phyloP scores from a whole-genome alignment of 106 monocot species.

The Gastrodia elata region DNA sequence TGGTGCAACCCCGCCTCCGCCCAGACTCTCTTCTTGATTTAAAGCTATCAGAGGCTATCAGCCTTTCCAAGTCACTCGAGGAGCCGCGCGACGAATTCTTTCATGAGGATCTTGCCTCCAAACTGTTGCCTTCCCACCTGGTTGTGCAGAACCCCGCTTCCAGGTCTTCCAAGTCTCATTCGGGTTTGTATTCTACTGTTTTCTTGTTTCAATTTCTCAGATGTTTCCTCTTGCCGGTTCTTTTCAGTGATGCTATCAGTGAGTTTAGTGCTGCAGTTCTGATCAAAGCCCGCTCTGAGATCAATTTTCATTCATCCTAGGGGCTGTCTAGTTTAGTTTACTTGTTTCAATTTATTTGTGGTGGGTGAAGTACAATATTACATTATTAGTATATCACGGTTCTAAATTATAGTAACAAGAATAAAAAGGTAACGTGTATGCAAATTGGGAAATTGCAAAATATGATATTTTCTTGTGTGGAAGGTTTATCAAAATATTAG shows the following conservation, averaged over 20 bases:
- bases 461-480: no score
- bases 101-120: conserved; percentile 26
- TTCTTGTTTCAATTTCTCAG: not conserved
- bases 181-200: conserved; percentile 25
- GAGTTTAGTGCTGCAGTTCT: not conserved
- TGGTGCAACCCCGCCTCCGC: conserved; percentile 88
- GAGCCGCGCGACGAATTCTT: conserved; percentile 61
- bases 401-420: no score
- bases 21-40: conserved; percentile 50
- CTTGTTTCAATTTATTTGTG: no score
- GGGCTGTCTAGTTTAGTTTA: not conserved
- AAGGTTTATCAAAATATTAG: no score
- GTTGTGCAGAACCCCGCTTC: conserved; percentile 79
- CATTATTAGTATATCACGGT: no score
- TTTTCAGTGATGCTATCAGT: not conserved
- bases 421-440: no score
- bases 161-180: conserved; percentile 39
- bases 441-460: no score
- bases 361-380: no score
- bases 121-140: conserved; percentile 51
- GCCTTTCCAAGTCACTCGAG: conserved; percentile 87
- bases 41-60: conserved; percentile 89
- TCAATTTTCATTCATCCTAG: no score
- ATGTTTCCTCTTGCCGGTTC: not conserved
- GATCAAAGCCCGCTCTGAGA: no score